Evolutionary conservation across 371 early-diverging fungal species (phyloP), one percentile per base, ranked within the genome.

Genomic region (Mortierella sp.): DNA sequence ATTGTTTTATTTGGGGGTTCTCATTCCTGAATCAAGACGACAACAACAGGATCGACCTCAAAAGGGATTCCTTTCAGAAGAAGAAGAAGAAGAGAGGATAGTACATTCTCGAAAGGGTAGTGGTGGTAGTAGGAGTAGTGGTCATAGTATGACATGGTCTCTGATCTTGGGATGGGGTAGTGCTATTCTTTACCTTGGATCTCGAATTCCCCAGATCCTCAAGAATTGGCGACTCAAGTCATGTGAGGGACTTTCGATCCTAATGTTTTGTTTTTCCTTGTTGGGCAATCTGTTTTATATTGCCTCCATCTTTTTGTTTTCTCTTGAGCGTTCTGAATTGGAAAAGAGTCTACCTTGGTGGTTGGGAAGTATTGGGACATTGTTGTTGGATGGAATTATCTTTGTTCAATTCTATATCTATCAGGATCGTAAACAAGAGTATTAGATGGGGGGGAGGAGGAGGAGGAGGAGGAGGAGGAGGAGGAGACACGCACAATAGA

Each of bases 131-230:
- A n/a, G n/a, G n/a, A n/a, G n/a, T n/a, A n/a, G n/a, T n/a, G n/a
- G n/a, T n/a, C n/a, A n/a, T 9, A 3, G 37, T 9, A 37, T 37
- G 37, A 62, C 60, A 3, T n/a, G 16, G 14, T 53, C 68, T 4
- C 21, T 62, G 4, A 6, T 61, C 1, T 37, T 77, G 14, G 72
- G 71, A 9, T 68, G 71, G 72, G 61, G 68, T 28, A 56, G 68
- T 25, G 70, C 75, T 0, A 30, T 57, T 0, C 72, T 81, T 6
- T 81, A 73, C 72, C 87, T 75, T 26, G 82, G 37, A 83, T 74
- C 91, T 14, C 88, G 94, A 44, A 80, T 95, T 48, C 96, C 96
- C 2, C 96, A 96, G 70, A 89, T 96, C 64, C 84, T 89, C 75
- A 90, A 89, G 75, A 94, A 93, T 64, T 89, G 86, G 80, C 73